Base-by-base conservation (phyloP, 495 filamentous ascomycete genomes). In the Hypoxylon fragiforme region DNA sequence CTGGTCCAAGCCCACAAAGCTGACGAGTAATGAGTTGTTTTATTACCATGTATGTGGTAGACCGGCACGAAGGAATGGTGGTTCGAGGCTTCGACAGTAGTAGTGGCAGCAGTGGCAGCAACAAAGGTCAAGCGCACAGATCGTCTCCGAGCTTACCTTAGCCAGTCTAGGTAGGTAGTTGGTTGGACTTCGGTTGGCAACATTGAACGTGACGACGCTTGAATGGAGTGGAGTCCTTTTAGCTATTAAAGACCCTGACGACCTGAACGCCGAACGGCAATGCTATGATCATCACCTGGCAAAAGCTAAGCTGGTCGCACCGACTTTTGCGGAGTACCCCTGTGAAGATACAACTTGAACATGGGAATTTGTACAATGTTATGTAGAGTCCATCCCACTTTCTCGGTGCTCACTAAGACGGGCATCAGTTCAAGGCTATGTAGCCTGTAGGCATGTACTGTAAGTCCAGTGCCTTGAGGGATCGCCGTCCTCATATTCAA, bases 161-260 rank as follows among this genome's bases (percentile, higher is more conserved):
- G 43, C 36, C 37, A 42, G 3, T n/a, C n/a, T n/a, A n/a, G n/a
- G n/a, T n/a, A n/a, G 3, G n/a, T 35, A 35, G 7, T 13, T 7
- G 42, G 43, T 48, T 48, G 52, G 47, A 46, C 58, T 19, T 42
- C 52, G 52, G 58, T 52, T 62, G 48, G 58, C 58, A 57, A 57
- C n/a, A n/a, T n/a, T n/a, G n/a, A n/a, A n/a, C 58, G 58, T 62
- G 57, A 57, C 58, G 41, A 62, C 52, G 58, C 38, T 46, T 12
- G 38, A 50, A 40, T 49, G 53, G n/a, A 51, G 58, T 57, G 46
- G 48, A 28, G 50, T 48, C 40, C 37, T n/a, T n/a, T n/a, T n/a
- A n/a, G n/a, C n/a, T 42, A 37, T 34, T 46, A 28, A 22, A 53
- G 48, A 55, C 41, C 52, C 43, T 62, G 47, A 57, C 38, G 38